phyloP scores from a whole-genome alignment of 352 stramenopile genomes.

The Phytophthora fragariae region DNA sequence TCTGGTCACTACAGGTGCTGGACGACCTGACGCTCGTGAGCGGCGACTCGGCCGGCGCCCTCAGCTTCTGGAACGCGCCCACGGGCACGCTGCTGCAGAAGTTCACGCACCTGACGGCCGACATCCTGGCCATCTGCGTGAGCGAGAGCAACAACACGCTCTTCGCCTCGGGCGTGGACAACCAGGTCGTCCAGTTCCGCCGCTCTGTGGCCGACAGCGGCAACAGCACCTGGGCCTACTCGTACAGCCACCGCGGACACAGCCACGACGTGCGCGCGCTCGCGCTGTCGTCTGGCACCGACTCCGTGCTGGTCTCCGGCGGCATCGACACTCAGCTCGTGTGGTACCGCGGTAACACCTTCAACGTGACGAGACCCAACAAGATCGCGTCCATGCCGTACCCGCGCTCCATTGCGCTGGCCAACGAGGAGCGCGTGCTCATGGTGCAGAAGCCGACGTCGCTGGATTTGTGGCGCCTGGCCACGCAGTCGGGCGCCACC shows the following conservation, averaged over 20 bases:
- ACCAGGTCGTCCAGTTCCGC: constrained; percentile 90
- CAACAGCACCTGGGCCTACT: constrained; percentile 74
- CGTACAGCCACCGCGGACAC: constrained; percentile 90
- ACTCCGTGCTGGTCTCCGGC: constrained; percentile 87
- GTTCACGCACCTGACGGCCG: constrained; percentile 92
- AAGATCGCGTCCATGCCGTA: constrained; percentile 93
- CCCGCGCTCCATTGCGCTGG: constrained; percentile 69
- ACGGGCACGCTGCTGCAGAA: constrained; percentile 93
- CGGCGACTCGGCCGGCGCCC: constrained; percentile 92
- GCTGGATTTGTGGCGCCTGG: constrained; percentile 81
- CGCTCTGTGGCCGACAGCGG: constrained; percentile 49
- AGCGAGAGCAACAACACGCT: constrained; percentile 88
- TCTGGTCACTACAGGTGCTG: constrained; percentile 93
- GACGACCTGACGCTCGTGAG: constrained; percentile 93
- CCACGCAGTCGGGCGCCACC: constrained; percentile 33
- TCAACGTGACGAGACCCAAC: constrained; percentile 83
- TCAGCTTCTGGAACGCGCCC: constrained; percentile 94
- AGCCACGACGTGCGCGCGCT: constrained; percentile 92
- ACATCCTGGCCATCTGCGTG: constrained; percentile 91
- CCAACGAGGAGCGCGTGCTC: constrained; percentile 73
- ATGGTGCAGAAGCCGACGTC: constrained; percentile 78
- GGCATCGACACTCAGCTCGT: constrained; percentile 96
- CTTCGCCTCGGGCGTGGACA: constrained; percentile 94
- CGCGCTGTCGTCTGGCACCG: constrained; percentile 65
- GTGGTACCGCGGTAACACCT: constrained; percentile 88